Evolutionary conservation across 2,329 filamentous ascomycete genomes (phyloP).

Genomic region (Malbranchea zuffiana): DNA sequence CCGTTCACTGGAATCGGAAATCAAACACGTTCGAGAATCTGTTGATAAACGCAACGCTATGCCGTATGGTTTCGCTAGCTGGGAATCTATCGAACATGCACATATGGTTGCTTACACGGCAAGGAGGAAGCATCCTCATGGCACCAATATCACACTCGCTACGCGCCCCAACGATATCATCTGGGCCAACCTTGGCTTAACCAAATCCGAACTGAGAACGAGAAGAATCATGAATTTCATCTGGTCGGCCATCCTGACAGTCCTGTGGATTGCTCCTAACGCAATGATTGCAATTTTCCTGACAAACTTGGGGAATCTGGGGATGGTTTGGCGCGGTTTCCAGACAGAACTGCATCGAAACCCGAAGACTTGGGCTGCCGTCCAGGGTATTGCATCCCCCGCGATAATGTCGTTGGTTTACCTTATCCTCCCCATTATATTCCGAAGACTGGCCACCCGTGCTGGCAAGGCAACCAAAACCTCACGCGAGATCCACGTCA

Average conservation of each 20-base stretch:
- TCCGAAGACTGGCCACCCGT: constrained; percentile 71
- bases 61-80: constrained; percentile 90
- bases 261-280: constrained; percentile 86
- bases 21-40: constrained; percentile 68
- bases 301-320: constrained; percentile 72
- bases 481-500: constrained; percentile 79
- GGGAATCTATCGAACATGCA: constrained; percentile 75
- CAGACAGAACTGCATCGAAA: constrained; percentile 51
- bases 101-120: constrained; percentile 76
- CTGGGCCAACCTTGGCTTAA: constrained; percentile 82
- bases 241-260: constrained; percentile 69
- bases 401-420: constrained; percentile 81
- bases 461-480: constrained; percentile 88
- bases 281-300: constrained; percentile 89
- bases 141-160: constrained; percentile 65
- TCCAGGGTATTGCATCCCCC: constrained; percentile 85
- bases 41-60: constrained; percentile 83
- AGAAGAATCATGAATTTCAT: constrained; percentile 68
- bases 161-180: constrained; percentile 86
- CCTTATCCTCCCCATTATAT: constrained; percentile 77
- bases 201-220: constrained; percentile 56
- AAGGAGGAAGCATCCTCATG: constrained; percentile 68
- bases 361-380: constrained; percentile 63
- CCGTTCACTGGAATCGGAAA: constrained; percentile 66
- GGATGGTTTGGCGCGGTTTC: constrained; percentile 68